phyloP scores from a whole-genome alignment of 176 grass and related monocot species.

The Oryza nivara region DNA sequence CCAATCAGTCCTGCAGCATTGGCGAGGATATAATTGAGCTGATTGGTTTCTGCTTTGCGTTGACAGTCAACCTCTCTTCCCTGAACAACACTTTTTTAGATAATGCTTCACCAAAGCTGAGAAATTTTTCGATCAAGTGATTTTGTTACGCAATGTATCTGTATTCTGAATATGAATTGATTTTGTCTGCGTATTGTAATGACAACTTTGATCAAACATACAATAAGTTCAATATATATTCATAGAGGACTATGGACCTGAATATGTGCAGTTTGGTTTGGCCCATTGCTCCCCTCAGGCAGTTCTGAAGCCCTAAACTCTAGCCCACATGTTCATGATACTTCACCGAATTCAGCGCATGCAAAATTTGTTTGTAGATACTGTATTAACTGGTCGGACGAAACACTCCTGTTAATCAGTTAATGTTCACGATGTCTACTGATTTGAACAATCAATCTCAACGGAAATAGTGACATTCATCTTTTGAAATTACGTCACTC shows the following conservation, averaged over 20 bases:
- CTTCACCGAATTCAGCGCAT: background rate
- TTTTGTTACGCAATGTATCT: background rate
- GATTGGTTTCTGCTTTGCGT: background rate
- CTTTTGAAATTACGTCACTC: background rate
- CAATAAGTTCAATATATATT: background rate
- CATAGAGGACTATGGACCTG: too few species aligned
- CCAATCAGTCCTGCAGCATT: constrained; percentile 60
- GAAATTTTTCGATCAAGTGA: background rate
- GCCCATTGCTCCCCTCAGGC: background rate
- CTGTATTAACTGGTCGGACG: background rate
- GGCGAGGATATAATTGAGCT: constrained; percentile 49
- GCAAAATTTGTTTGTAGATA: background rate
- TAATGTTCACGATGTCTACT: background rate
- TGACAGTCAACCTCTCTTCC: background rate
- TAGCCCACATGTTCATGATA: constrained; percentile 1
- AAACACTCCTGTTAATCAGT: background rate
- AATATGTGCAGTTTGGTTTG: background rate
- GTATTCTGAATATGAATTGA: background rate
- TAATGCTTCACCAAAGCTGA: background rate
- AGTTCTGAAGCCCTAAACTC: background rate
- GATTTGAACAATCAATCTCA: background rate
- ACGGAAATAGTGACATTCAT: background rate
- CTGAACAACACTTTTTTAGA: background rate
- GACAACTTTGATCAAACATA: background rate
- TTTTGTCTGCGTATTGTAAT: constrained; percentile 4